Conservation (phyloP, 192 early-diverging fungal genomes). For the Funneliformis geosporum region DNA sequence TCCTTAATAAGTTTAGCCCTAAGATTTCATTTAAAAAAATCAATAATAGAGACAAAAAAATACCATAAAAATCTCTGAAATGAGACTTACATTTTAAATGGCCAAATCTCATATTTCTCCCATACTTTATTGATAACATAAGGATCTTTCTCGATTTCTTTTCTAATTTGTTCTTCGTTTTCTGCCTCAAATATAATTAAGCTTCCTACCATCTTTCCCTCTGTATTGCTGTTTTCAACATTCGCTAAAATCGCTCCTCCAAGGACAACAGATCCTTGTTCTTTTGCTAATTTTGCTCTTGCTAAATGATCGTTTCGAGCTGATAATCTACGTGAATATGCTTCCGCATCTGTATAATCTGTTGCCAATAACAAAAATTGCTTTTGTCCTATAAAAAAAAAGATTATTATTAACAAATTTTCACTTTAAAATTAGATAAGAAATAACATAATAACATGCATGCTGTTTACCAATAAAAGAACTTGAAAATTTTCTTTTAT, state of each 20-base stretch:
- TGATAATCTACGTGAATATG: constrained; percentile 43
- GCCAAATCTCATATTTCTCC: constrained; percentile 50
- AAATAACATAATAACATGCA: background rate
- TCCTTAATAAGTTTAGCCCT: no score
- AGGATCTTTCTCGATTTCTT: constrained; percentile 50
- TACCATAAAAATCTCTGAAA: background rate
- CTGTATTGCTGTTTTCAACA: constrained; percentile 34
- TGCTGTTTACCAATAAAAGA: background rate
- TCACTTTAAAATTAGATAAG: background rate
- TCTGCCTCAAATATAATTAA: constrained; percentile 53
- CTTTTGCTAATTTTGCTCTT: constrained; percentile 36
- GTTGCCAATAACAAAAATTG: constrained; percentile 42
- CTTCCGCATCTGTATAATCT: constrained; percentile 55
- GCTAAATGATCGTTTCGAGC: constrained; percentile 50
- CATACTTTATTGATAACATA: constrained; percentile 57
- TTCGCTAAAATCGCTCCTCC: constrained; percentile 58
- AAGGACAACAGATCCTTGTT: constrained; percentile 39
- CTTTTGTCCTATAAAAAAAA: background rate
- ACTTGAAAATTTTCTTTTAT: background rate
- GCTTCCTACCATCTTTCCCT: constrained; percentile 58
- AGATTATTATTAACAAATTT: background rate
- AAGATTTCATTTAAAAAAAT: no score
- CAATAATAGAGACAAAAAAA: background rate
- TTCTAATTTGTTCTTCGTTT: constrained; percentile 45
- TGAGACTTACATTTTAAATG: constrained; percentile 37